phyloP scores from a whole-genome alignment of 345 rosid species.

The Populus alba region DNA sequence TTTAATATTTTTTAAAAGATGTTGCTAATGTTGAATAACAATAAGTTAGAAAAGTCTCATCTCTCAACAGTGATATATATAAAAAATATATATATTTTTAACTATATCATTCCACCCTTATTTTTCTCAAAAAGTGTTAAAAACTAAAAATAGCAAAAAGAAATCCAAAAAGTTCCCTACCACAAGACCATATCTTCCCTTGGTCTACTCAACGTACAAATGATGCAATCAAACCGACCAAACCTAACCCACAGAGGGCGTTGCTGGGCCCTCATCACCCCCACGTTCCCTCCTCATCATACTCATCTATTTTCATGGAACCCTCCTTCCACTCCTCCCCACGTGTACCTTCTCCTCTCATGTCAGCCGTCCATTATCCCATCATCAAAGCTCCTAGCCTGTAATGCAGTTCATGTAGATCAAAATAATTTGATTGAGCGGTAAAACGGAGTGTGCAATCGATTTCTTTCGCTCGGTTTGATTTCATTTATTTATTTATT shows the following conservation, averaged over 20 bases:
- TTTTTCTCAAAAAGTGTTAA: too few species aligned
- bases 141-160: too few species aligned
- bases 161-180: not conserved
- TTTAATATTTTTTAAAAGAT: too few species aligned
- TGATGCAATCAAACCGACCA: constrained; percentile 33
- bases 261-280: not conserved
- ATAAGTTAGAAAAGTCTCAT: too few species aligned
- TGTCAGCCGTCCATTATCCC: constrained; percentile 7
- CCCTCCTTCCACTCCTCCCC: not conserved
- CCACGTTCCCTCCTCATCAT: constrained; percentile 29
- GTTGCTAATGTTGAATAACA: too few species aligned
- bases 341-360: constrained; percentile 7
- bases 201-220: constrained; percentile 21
- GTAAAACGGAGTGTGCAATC: too few species aligned
- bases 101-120: too few species aligned
- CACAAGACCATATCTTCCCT: constrained; percentile 12
- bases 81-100: too few species aligned
- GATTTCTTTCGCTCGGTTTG: too few species aligned
- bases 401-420: not conserved
- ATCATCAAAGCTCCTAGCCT: not conserved
- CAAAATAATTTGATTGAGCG: too few species aligned
- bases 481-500: too few species aligned
- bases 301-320: constrained; percentile 12
- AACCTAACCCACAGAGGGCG: constrained; percentile 19
- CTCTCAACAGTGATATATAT: too few species aligned